phyloP scores from a whole-genome alignment of 768 basidiomycete genomes.

The Cyclocybe cylindracea region DNA sequence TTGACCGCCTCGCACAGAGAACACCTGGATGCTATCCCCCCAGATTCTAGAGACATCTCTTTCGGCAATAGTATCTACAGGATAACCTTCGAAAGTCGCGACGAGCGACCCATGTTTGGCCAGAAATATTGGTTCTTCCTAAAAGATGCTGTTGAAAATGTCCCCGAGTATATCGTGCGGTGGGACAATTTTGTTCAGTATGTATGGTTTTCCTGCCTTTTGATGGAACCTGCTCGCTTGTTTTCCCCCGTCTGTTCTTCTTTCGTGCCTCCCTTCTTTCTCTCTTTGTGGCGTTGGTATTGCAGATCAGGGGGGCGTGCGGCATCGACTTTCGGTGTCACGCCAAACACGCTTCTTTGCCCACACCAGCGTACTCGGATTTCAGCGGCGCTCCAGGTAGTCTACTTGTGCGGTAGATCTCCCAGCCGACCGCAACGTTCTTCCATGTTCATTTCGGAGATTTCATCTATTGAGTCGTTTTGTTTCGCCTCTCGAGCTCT shows the following conservation, averaged over 20 bases:
- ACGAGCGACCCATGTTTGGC: slow-evolving; percentile 68
- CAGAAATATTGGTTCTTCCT: slow-evolving; percentile 95
- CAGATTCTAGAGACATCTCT: slow-evolving; percentile 64
- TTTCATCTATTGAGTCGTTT: too few species aligned
- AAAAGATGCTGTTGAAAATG: slow-evolving; percentile 93
- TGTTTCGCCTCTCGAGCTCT: too few species aligned
- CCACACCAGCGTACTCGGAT: too few species aligned
- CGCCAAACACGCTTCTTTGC: too few species aligned
- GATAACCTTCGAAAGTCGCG: slow-evolving; percentile 80
- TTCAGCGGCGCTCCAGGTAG: too few species aligned
- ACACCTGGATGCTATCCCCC: slow-evolving; percentile 69
- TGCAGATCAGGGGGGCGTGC: not conserved
- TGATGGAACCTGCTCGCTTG: not conserved
- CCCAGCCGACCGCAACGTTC: too few species aligned
- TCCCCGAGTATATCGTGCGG: slow-evolving; percentile 95
- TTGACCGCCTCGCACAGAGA: slow-evolving; percentile 43
- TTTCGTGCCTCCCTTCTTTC: not conserved
- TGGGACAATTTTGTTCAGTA: slow-evolving; percentile 93
- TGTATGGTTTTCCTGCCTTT: not conserved
- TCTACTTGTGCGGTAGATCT: too few species aligned
- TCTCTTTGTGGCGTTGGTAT: not conserved
- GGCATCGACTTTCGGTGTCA: not conserved
- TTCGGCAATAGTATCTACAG: slow-evolving; percentile 93
- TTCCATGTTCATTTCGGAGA: too few species aligned
- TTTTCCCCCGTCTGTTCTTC: not conserved